Evolutionary conservation across 1,284 basidiomycete genomes (phyloP).

Genomic region (Sporisorium sorghi): DNA sequence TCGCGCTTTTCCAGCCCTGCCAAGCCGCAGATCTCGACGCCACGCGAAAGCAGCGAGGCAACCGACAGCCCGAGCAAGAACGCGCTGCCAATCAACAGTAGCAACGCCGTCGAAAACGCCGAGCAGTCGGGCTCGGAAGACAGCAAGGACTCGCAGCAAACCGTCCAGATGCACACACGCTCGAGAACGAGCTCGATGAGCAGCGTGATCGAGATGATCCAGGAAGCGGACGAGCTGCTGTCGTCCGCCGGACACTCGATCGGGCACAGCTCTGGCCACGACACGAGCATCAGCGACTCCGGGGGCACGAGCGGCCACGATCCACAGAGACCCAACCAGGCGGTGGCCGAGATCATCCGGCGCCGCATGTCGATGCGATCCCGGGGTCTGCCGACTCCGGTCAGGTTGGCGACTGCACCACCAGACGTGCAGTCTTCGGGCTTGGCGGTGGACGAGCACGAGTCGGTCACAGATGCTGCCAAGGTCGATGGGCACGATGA

Average conservation of each 20-base stretch:
- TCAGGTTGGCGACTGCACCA: neutral
- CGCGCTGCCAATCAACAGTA: neutral
- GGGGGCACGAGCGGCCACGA: conserved; percentile 41
- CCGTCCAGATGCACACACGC: conserved; percentile 4
- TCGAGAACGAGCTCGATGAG: conserved; percentile 31
- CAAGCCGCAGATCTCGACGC: neutral
- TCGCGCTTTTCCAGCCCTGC: conserved; percentile 19
- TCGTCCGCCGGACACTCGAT: conserved; percentile 40
- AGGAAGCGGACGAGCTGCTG: conserved; percentile 39
- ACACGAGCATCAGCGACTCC: conserved; percentile 29
- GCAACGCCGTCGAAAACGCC: neutral
- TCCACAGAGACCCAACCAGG: conserved; percentile 26
- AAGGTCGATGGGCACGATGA: neutral
- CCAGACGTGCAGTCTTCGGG: neutral
- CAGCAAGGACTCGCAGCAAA: conserved; percentile 25
- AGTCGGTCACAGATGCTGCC: neutral
- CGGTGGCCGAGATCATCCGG: conserved; percentile 22
- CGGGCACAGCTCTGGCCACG: conserved; percentile 35
- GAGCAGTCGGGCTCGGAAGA: neutral
- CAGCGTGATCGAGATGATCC: conserved; percentile 34
- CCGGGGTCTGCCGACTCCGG: conserved; percentile 9
- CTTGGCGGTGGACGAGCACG: neutral
- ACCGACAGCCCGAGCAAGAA: neutral
- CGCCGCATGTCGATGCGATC: conserved; percentile 16
- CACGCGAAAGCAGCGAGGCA: conserved; percentile 3